Evolutionary conservation across 2,329 filamentous ascomycete genomes (phyloP).

Genomic region (Trichoderma guizhouense): DNA sequence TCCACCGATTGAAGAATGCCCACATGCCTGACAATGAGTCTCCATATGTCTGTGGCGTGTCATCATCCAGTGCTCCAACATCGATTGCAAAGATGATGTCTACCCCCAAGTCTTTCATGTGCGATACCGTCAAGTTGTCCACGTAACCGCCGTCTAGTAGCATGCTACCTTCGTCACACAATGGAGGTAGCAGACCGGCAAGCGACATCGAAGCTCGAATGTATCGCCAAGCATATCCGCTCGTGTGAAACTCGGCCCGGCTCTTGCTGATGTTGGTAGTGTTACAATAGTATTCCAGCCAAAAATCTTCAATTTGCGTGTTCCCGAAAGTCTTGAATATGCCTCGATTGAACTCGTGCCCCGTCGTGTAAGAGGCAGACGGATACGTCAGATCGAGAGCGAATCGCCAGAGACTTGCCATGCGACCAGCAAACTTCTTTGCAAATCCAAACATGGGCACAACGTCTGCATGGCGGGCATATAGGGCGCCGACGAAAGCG

Average conservation of each 20-base stretch:
- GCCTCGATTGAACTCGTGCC: slow-evolving; percentile 96
- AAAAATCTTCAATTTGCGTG: slow-evolving; percentile 97
- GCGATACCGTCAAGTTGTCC: slow-evolving; percentile 92
- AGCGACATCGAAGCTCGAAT: slow-evolving; percentile 96
- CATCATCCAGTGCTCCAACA: slow-evolving; percentile 87
- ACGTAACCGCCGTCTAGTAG: slow-evolving; percentile 94
- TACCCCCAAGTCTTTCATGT: slow-evolving; percentile 93
- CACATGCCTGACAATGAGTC: slow-evolving; percentile 93
- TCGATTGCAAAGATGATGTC: slow-evolving; percentile 95
- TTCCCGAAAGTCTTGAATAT: slow-evolving; percentile 99
- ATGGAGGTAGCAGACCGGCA: slow-evolving; percentile 83
- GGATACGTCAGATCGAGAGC: slow-evolving; percentile 94
- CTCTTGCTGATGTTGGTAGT: slow-evolving; percentile 98
- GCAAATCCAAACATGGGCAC: slow-evolving; percentile 95
- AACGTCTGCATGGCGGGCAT: slow-evolving; percentile 92
- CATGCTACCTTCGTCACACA: slow-evolving; percentile 97
- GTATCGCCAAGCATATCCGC: slow-evolving; percentile 96
- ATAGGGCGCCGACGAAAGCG: slow-evolving; percentile 89
- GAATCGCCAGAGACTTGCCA: slow-evolving; percentile 99
- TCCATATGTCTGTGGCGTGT: slow-evolving; percentile 87
- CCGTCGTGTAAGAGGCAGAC: slow-evolving; percentile 93
- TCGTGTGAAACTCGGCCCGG: slow-evolving; percentile 87
- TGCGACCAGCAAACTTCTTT: slow-evolving; percentile 97
- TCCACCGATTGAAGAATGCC: slow-evolving; percentile 95
- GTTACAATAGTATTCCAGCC: slow-evolving; percentile 98